Percentiles rank a stretch among this genome's conserved stretches.
These are phyloP conservation scores for Rhizoclosmatium globosum DNA, from an alignment of 192 early-diverging fungal species.

Conservation along the genomic window DNA sequence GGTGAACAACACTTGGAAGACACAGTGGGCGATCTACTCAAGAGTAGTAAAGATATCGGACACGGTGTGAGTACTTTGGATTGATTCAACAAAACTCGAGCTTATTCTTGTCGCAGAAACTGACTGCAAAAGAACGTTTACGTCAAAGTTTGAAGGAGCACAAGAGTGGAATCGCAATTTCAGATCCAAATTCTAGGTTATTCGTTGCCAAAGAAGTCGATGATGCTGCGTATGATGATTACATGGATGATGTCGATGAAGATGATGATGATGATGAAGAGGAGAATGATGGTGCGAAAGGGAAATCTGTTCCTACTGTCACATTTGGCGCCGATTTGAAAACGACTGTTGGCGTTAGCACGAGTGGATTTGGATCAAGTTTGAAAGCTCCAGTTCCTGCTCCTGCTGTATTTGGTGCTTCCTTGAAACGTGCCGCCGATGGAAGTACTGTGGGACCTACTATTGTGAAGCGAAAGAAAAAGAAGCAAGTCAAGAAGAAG, in stretches of 20 bases:
- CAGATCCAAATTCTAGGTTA: constrained; percentile 42
- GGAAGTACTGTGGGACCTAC: constrained; percentile 15
- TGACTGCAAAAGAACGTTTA: constrained; percentile 54
- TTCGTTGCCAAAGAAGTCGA: constrained; percentile 45
- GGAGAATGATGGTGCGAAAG: neutral
- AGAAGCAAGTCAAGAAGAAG: constrained; percentile 37
- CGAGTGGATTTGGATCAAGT: constrained; percentile 37
- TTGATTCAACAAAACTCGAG: too few relatives aligned
- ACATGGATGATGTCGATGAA: constrained; percentile 28
- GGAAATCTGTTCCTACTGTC: neutral
- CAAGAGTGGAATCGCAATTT: constrained; percentile 46
- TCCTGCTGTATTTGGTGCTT: constrained; percentile 36
- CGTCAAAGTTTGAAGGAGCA: constrained; percentile 55
- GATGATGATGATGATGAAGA: constrained; percentile 27
- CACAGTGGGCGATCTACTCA: constrained; percentile 42
- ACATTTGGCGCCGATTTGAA: neutral
- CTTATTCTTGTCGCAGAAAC: constrained; percentile 38
- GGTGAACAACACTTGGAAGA: constrained; percentile 44
- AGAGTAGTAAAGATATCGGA: constrained; percentile 54
- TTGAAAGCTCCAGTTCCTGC: constrained; percentile 14
- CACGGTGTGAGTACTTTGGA: constrained; percentile 24
- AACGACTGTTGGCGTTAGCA: neutral
- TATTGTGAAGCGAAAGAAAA: constrained; percentile 47
- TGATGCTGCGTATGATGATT: constrained; percentile 6
- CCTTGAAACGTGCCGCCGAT: constrained; percentile 38